phyloP scores from a whole-genome alignment of 2,329 filamentous ascomycete genomes.

The Arthrobotrys conoides region DNA sequence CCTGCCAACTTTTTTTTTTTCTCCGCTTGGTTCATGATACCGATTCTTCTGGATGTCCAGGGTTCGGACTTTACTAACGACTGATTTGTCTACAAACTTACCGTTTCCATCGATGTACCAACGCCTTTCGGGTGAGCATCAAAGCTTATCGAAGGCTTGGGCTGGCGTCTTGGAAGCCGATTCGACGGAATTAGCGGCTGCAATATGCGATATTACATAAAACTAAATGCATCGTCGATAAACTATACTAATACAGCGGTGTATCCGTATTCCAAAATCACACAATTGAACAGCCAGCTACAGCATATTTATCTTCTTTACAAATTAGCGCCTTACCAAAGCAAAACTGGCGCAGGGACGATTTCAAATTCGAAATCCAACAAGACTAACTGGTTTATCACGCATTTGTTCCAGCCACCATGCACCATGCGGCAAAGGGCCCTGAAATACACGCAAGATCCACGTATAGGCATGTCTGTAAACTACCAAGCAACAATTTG shows the following conservation, averaged over 20 bases:
- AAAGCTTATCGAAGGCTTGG: constrained; percentile 45
- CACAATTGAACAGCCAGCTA: background rate
- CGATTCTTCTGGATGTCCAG: constrained; percentile 8
- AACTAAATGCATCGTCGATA: constrained; percentile 1
- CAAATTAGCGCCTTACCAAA: background rate
- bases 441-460: background rate
- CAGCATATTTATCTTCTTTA: background rate
- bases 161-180: constrained; percentile 7
- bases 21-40: constrained; percentile 18
- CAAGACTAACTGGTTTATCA: background rate
- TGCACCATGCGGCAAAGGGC: background rate
- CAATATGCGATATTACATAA: constrained; percentile 20
- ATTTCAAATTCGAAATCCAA: constrained; percentile 30
- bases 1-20: constrained; percentile 29
- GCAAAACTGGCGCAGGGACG: background rate
- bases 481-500: background rate
- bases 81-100: constrained; percentile 24
- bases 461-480: background rate
- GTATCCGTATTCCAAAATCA: background rate
- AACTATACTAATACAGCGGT: background rate
- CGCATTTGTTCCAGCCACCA: background rate
- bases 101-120: constrained; percentile 37
- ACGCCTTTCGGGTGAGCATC: constrained; percentile 23
- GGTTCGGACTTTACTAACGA: constrained; percentile 19
- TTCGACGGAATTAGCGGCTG: constrained; percentile 13